phyloP scores from a whole-genome alignment of 1,139 yeast species.

The Yamadazyma diospyri region DNA sequence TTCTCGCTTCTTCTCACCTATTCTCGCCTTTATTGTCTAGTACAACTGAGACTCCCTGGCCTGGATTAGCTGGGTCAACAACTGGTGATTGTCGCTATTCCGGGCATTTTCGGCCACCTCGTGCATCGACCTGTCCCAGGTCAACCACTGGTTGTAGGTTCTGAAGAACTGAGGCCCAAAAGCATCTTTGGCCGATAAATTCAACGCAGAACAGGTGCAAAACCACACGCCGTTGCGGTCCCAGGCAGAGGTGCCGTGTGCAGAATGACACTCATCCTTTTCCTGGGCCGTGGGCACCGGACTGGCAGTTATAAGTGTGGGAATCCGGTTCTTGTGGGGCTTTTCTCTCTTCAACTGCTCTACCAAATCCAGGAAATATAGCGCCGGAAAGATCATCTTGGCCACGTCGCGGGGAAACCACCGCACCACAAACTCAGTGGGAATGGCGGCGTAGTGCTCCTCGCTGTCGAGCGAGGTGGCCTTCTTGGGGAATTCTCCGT shows the following conservation, averaged over 20 bases:
- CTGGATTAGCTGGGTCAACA: background rate
- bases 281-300: slow-evolving; percentile 33
- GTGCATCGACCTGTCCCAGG: slow-evolving; percentile 17
- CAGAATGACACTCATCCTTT: slow-evolving; percentile 21
- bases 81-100: slow-evolving; percentile 8
- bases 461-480: slow-evolving; percentile 33
- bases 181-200: slow-evolving; percentile 10
- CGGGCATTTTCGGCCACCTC: slow-evolving; percentile 11
- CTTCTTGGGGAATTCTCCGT: slow-evolving; percentile 32
- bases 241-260: slow-evolving; percentile 28
- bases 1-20: too few relatives aligned
- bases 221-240: slow-evolving; percentile 31
- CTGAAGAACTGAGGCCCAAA: slow-evolving; percentile 16
- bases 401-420: slow-evolving; percentile 29
- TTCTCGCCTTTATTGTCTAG: too few relatives aligned
- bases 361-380: slow-evolving; percentile 23
- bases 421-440: slow-evolving; percentile 24
- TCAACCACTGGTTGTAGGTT: slow-evolving; percentile 17
- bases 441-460: slow-evolving; percentile 28
- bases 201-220: slow-evolving; percentile 19
- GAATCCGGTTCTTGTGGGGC: slow-evolving; percentile 10
- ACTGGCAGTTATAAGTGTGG: slow-evolving; percentile 19
- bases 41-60: background rate
- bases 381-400: slow-evolving; percentile 23
- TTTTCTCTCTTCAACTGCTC: slow-evolving; percentile 12